phyloP scores from a whole-genome alignment of 371 early-diverging fungal species.

The Haplosporangium sp. region DNA sequence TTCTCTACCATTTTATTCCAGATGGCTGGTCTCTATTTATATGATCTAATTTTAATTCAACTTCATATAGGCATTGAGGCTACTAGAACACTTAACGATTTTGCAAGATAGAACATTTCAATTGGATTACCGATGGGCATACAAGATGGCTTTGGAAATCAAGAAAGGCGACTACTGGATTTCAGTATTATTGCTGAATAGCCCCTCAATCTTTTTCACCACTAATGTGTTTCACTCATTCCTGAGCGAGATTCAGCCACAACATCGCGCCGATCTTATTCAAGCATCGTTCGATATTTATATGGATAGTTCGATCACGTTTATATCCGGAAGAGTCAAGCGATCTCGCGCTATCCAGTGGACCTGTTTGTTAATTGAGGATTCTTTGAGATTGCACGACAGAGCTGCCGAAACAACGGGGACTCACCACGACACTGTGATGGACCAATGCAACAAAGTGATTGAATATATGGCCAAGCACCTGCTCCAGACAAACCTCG shows the following conservation, averaged over 20 bases:
- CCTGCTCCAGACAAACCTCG: background rate
- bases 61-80: constrained; percentile 23
- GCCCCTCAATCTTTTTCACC: constrained; percentile 5
- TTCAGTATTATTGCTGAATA: background rate
- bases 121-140: constrained; percentile 38
- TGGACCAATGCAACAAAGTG: constrained; percentile 11
- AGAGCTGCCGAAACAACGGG: background rate
- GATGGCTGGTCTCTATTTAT: too few relatives aligned
- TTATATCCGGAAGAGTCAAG: background rate
- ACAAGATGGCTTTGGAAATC: constrained; percentile 16
- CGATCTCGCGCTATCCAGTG: constrained; percentile 10
- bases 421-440: background rate
- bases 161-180: constrained; percentile 30
- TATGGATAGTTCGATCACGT: background rate
- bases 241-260: constrained; percentile 3
- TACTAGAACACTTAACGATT: constrained; percentile 24
- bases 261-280: constrained; percentile 32
- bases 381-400: constrained; percentile 24
- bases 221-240: constrained; percentile 5
- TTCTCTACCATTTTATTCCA: too few relatives aligned
- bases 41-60: too few relatives aligned
- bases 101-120: constrained; percentile 20
- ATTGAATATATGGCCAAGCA: constrained; percentile 24
- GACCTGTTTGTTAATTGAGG: constrained; percentile 28
- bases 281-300: constrained; percentile 13